Evolutionary conservation across 2,329 filamentous ascomycete genomes (phyloP).

Genomic region (Epichloe gansuensis): DNA sequence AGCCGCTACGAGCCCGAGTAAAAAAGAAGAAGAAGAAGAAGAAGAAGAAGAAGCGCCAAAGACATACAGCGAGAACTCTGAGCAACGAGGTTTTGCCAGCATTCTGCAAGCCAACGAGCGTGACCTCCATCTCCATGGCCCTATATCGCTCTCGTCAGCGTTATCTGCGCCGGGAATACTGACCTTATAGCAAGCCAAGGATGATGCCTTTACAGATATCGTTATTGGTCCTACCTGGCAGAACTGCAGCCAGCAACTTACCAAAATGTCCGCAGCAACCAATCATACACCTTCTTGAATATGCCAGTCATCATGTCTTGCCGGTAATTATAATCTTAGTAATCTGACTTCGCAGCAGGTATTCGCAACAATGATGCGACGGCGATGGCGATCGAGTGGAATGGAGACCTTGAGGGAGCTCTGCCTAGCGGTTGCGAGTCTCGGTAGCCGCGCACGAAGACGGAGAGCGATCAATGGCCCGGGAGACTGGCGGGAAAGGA

Average conservation of each 20-base stretch:
- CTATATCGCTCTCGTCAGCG: slow-evolving; percentile 32
- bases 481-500: not conserved
- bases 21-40: not conserved
- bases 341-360: not conserved
- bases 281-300: slow-evolving; percentile 94
- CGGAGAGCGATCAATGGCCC: not conserved
- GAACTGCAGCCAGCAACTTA: slow-evolving; percentile 32
- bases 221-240: not conserved
- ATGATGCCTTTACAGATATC: not conserved
- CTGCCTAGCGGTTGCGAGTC: not conserved
- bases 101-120: slow-evolving; percentile 96
- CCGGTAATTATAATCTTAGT: not conserved
- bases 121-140: slow-evolving; percentile 99
- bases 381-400: not conserved
- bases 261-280: slow-evolving; percentile 96
- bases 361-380: not conserved
- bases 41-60: not conserved
- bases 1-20: not conserved
- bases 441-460: not conserved
- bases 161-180: not conserved
- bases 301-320: slow-evolving; percentile 62
- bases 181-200: slow-evolving; percentile 1
- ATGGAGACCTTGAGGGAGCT: not conserved
- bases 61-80: slow-evolving; percentile 82
- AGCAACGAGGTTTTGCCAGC: slow-evolving; percentile 94